phyloP scores from a whole-genome alignment of 2,329 filamentous ascomycete genomes.

The Aquanectria penicillioides region DNA sequence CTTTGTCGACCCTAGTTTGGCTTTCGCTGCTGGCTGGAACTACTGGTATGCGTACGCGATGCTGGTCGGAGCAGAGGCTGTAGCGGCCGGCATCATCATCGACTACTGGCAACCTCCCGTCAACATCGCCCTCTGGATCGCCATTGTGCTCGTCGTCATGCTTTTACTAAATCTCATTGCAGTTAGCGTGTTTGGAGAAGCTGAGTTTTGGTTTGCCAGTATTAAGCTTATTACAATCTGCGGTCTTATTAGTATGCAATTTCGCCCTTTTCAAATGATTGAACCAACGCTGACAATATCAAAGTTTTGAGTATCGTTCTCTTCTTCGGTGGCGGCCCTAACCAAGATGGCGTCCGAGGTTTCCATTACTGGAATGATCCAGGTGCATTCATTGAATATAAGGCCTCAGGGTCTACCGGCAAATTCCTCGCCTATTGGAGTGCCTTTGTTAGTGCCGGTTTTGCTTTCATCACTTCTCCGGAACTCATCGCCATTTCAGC shows the following conservation, averaged over 20 bases:
- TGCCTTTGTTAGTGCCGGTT: slow-evolving; percentile 66
- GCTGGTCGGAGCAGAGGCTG: slow-evolving; percentile 66
- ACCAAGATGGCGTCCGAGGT: slow-evolving; percentile 55
- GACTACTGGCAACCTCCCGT: slow-evolving; percentile 68
- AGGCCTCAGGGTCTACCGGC: slow-evolving; percentile 58
- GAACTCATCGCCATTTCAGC: slow-evolving; percentile 73
- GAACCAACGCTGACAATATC: too few relatives aligned
- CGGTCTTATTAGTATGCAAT: slow-evolving; percentile 66
- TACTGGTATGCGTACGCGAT: slow-evolving; percentile 72
- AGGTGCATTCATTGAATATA: slow-evolving; percentile 60
- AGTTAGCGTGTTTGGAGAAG: slow-evolving; percentile 67
- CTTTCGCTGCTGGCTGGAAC: slow-evolving; percentile 69
- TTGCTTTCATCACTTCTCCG: slow-evolving; percentile 70
- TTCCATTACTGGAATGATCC: slow-evolving; percentile 53
- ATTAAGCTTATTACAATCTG: slow-evolving; percentile 69
- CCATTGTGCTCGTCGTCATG: slow-evolving; percentile 64
- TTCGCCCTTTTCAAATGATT: too few relatives aligned
- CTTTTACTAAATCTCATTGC: slow-evolving; percentile 66
- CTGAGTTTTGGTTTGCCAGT: slow-evolving; percentile 69
- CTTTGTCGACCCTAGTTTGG: slow-evolving; percentile 64
- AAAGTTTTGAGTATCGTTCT: slow-evolving; percentile 55
- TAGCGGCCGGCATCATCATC: slow-evolving; percentile 66
- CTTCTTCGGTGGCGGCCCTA: slow-evolving; percentile 65
- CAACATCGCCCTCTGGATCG: slow-evolving; percentile 67
- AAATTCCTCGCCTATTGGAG: slow-evolving; percentile 69